These are phyloP conservation scores for Aspergillus fumigatiaffinis DNA, from an alignment of 2,329 filamentous ascomycete species.

Conservation along the genomic window DNA sequence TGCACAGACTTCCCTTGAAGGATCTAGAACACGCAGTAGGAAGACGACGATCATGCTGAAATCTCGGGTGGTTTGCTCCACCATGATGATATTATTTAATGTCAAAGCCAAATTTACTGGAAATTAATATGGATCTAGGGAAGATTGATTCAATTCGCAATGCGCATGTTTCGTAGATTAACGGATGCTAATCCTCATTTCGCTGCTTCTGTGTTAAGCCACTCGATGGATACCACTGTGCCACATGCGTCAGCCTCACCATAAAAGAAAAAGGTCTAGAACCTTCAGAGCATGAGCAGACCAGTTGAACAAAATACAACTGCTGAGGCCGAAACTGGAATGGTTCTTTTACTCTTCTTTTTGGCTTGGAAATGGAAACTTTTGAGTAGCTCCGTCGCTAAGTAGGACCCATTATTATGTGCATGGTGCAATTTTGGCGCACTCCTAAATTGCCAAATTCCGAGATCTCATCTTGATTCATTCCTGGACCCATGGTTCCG, in stretches of 20 bases:
- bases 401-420: background rate
- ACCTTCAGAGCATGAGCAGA: background rate
- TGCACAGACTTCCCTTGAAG: background rate
- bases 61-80: background rate
- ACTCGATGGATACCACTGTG: background rate
- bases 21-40: background rate
- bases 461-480: background rate
- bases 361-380: background rate
- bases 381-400: background rate
- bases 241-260: background rate
- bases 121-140: background rate
- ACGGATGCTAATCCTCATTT: background rate
- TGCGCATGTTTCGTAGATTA: background rate
- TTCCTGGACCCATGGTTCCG: background rate
- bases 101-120: background rate
- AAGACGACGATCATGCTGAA: background rate
- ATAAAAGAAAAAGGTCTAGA: background rate
- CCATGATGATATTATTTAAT: background rate
- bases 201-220: background rate
- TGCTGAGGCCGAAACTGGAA: background rate
- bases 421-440: background rate
- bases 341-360: background rate
- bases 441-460: background rate
- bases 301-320: background rate
- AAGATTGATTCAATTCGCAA: background rate